Evolutionary conservation across 1,139 yeast species (phyloP).

Genomic region (Pichia sp.): DNA sequence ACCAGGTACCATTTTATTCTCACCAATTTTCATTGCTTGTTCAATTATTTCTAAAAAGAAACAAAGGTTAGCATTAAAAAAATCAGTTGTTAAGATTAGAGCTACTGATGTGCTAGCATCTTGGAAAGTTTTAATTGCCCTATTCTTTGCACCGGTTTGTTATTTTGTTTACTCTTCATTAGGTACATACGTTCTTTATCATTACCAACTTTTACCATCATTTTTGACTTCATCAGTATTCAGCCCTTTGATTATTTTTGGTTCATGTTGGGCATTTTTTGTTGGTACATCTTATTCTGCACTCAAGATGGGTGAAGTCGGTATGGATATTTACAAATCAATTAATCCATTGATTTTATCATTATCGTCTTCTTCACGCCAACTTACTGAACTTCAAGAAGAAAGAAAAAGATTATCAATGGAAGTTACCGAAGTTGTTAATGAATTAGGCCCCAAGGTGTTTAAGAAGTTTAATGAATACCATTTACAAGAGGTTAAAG

Average conservation of each 20-base stretch:
- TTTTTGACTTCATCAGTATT: constrained; percentile 26
- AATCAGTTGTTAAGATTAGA: constrained; percentile 60
- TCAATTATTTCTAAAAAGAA: constrained; percentile 49
- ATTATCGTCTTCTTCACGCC: constrained; percentile 41
- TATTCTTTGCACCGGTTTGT: constrained; percentile 61
- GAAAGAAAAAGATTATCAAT: constrained; percentile 43
- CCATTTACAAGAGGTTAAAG: constrained; percentile 20
- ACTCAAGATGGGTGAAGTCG: constrained; percentile 65
- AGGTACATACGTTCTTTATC: constrained; percentile 38
- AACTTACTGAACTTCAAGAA: constrained; percentile 42
- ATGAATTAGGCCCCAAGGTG: constrained; percentile 56
- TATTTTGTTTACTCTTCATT: constrained; percentile 57
- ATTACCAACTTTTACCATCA: constrained; percentile 37
- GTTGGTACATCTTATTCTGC: constrained; percentile 66
- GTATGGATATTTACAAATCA: constrained; percentile 65
- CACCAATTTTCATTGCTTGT: constrained; percentile 60
- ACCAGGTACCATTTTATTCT: constrained; percentile 61
- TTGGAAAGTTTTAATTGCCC: constrained; percentile 67
- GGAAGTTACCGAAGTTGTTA: constrained; percentile 51
- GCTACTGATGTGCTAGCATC: constrained; percentile 71
- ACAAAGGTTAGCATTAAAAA: constrained; percentile 55
- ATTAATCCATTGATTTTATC: constrained; percentile 56
- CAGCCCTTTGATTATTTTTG: constrained; percentile 37
- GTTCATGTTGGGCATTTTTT: constrained; percentile 38
- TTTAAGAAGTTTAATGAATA: constrained; percentile 42